A percentile compares a stretch with the other conserved stretches of the same genome.
Evolutionary conservation across 352 stramenopile genomes (phyloP).

Genomic region (Globisporangium cylindrosporum): DNA sequence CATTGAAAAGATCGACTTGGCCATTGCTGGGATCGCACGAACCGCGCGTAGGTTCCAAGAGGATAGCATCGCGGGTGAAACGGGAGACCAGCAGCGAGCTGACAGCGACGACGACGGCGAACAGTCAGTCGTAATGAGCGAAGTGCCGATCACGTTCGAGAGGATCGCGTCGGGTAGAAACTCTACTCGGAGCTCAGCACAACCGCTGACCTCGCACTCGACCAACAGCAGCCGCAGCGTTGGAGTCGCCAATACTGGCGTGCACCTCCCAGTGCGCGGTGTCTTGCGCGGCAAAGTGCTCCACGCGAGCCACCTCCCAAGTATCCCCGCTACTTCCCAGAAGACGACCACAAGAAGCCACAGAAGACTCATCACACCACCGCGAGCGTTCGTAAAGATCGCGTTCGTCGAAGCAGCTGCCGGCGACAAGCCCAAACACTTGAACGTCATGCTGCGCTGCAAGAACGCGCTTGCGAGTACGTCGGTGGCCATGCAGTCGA

Average conservation of each 20-base stretch:
- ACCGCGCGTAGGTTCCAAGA: not conserved
- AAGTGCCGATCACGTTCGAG: conserved; percentile 44
- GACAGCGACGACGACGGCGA: conserved; percentile 31
- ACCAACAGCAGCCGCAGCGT: not conserved
- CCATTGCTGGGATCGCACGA: not conserved
- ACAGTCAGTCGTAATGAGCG: conserved; percentile 39
- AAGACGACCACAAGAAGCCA: not conserved
- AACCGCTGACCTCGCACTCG: not conserved
- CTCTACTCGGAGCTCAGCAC: not conserved
- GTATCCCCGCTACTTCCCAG: not conserved
- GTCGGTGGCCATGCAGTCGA: conserved; percentile 15
- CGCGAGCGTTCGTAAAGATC: conserved; percentile 44
- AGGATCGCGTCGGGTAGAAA: not conserved
- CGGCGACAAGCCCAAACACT: conserved; percentile 6
- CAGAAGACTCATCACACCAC: conserved; percentile 3
- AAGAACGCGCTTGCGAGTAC: conserved; percentile 53
- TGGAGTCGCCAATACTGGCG: not conserved
- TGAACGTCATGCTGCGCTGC: conserved; percentile 58
- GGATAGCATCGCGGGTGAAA: not conserved
- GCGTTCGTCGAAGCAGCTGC: conserved; percentile 48
- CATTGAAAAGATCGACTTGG: not conserved
- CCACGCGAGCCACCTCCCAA: conserved; percentile 33
- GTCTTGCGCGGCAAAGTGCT: conserved; percentile 46
- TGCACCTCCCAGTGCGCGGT: conserved; percentile 26
- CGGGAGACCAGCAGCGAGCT: not conserved